Conservation (phyloP, 345 rosid genomes). For the Cochlearia excelsa region DNA sequence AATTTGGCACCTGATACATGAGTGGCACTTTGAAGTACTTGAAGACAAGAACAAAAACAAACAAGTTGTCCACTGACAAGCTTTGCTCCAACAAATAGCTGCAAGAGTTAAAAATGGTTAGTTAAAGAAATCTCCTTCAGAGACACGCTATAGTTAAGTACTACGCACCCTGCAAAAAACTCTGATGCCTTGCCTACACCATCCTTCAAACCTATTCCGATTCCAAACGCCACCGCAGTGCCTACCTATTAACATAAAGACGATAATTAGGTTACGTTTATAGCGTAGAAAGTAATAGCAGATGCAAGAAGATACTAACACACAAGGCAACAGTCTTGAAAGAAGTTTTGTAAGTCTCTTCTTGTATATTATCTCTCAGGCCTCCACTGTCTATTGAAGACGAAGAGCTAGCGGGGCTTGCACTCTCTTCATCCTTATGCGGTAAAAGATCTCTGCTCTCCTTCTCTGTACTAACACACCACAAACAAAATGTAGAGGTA, state of each 20-base stretch:
- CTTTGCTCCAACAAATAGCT: conserved; percentile 96
- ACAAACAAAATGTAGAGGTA: conserved; percentile 20
- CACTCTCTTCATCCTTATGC: conserved; percentile 31
- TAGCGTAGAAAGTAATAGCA: conserved; percentile 10
- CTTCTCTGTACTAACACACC: conserved; percentile 47
- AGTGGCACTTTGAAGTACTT: conserved; percentile 91
- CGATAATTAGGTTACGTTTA: conserved; percentile 21
- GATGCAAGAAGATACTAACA: conserved; percentile 47
- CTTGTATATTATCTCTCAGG: conserved; percentile 34
- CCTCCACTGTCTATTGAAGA: conserved; percentile 35
- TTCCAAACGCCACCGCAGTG: conserved; percentile 77
- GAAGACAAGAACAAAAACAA: conserved; percentile 88
- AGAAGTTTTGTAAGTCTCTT: conserved; percentile 48
- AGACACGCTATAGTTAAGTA: conserved; percentile 1
- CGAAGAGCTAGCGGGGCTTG: conserved; percentile 17
- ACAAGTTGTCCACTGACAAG: conserved; percentile 93
- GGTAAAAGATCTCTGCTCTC: conserved; percentile 37
- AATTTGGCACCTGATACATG: conserved; percentile 71
- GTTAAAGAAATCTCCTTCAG: not conserved
- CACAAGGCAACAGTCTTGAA: conserved; percentile 74
- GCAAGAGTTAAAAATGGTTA: conserved; percentile 35
- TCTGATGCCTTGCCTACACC: conserved; percentile 84
- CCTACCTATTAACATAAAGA: conserved; percentile 45
- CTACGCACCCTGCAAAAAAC: conserved; percentile 80
- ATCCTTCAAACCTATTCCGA: conserved; percentile 71